Conservation (phyloP, 257 asterid genomes). For the Lavandula angustifolia region DNA sequence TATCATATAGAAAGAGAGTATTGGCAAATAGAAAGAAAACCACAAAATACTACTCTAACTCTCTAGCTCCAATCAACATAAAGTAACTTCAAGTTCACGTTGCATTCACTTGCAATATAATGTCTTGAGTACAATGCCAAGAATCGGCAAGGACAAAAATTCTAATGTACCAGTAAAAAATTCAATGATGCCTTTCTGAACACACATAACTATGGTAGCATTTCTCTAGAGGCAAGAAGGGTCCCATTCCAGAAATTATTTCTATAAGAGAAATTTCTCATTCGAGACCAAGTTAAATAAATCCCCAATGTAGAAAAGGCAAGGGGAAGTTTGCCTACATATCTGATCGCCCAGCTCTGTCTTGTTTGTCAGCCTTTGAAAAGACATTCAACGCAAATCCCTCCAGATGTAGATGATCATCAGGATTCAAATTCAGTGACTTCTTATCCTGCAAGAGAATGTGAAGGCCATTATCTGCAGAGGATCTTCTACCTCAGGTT, state of each 20-base stretch:
- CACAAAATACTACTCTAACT: constrained; percentile 3
- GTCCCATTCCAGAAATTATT: too few relatives aligned
- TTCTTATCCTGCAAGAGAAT: constrained; percentile 71
- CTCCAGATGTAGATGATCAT: constrained; percentile 78
- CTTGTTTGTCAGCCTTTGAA: constrained; percentile 94
- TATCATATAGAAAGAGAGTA: constrained; percentile 1
- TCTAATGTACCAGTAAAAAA: not conserved
- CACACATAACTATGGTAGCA: not conserved
- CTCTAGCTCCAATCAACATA: constrained; percentile 7
- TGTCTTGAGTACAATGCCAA: not conserved
- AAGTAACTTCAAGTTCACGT: constrained; percentile 1
- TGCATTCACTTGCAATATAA: constrained; percentile 8
- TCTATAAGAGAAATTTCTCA: too few relatives aligned
- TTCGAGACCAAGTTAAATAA: not conserved
- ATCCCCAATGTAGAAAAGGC: constrained; percentile 6
- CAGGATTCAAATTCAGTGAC: constrained; percentile 78
- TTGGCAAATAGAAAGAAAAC: not conserved
- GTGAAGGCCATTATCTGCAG: constrained; percentile 10
- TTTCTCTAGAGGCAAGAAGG: not conserved
- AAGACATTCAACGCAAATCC: constrained; percentile 91
- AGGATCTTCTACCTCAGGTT: constrained; percentile 1
- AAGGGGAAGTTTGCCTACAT: constrained; percentile 47
- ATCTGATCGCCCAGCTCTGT: constrained; percentile 86
- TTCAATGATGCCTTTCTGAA: constrained; percentile 9
- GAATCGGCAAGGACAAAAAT: too few relatives aligned